Evolutionary conservation across 2,329 filamentous ascomycete genomes (phyloP).

Genomic region (Cytospora piceicola): DNA sequence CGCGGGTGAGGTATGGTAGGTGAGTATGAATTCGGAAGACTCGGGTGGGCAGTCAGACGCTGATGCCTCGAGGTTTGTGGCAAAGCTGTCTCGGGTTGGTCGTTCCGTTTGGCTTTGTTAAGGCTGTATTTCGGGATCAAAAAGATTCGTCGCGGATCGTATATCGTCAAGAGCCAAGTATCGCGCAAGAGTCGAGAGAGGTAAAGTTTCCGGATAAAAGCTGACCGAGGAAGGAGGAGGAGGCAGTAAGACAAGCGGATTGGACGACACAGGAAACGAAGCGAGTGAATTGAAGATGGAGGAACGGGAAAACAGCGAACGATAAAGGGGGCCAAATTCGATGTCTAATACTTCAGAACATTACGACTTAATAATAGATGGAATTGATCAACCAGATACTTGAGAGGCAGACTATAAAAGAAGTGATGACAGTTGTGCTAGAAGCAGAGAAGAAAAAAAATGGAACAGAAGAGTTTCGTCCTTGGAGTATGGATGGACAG

Average conservation of each 20-base stretch:
- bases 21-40: background rate
- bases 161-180: slow-evolving; percentile 1
- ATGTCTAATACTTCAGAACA: slow-evolving; percentile 10
- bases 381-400: slow-evolving; percentile 1
- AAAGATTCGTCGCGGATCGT: background rate
- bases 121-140: background rate
- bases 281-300: slow-evolving; percentile 29
- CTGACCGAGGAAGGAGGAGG: slow-evolving; percentile 1
- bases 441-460: background rate
- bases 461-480: background rate
- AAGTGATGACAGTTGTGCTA: background rate
- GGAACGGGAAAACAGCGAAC: slow-evolving; percentile 1
- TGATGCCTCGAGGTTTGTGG: slow-evolving; percentile 6
- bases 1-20: background rate
- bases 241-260: background rate
- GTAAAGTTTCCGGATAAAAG: background rate
- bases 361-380: slow-evolving; percentile 8
- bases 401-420: background rate
- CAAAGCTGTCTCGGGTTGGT: background rate
- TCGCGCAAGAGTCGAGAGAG: background rate
- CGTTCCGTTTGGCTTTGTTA: background rate
- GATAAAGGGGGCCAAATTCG: background rate
- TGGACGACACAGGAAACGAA: background rate
- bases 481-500: background rate
- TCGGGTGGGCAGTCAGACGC: background rate